Percentiles rank a stretch among this genome's conserved stretches.
phyloP scores from a whole-genome alignment of 768 basidiomycete genomes.

The Trametes punicea region DNA sequence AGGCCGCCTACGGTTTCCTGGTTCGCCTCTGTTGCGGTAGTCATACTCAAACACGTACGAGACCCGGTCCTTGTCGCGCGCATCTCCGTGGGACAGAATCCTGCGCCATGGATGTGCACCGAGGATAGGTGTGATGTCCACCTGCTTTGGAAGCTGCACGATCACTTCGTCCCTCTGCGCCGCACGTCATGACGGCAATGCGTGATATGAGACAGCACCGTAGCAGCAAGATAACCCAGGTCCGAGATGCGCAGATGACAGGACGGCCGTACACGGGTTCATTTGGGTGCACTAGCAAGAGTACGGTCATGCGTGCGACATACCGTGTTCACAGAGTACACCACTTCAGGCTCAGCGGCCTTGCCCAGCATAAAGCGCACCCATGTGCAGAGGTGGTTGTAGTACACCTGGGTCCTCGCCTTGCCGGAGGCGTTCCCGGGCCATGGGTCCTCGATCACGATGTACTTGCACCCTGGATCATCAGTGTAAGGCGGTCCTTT shows the following conservation, averaged over 20 bases:
- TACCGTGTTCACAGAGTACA: constrained; percentile 26
- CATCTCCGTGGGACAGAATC: constrained; percentile 4
- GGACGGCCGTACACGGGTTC: not conserved
- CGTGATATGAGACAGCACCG: not conserved
- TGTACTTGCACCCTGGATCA: constrained; percentile 26
- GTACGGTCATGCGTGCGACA: constrained; percentile 1
- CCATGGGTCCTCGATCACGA: constrained; percentile 30
- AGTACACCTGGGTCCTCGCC: constrained; percentile 17
- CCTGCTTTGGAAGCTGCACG: constrained; percentile 21
- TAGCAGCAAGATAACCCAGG: not conserved
- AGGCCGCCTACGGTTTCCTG: constrained; percentile 21
- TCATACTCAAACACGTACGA: constrained; percentile 30
- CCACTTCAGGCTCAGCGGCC: constrained; percentile 5
- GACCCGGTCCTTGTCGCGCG: constrained; percentile 9
- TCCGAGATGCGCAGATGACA: not conserved
- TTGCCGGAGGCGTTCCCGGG: constrained; percentile 19
- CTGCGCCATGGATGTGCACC: constrained; percentile 27
- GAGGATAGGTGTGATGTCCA: constrained; percentile 22
- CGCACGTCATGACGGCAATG: not conserved
- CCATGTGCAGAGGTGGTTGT: constrained; percentile 24
- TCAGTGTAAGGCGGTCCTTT: constrained; percentile 28
- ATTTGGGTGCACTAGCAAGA: not conserved
- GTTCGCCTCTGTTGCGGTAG: constrained; percentile 26
- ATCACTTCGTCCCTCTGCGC: constrained; percentile 24
- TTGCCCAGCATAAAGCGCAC: constrained; percentile 24